Base-by-base conservation (phyloP, 2,329 filamentous ascomycete species). In the Ceratocystis alfenasii region DNA sequence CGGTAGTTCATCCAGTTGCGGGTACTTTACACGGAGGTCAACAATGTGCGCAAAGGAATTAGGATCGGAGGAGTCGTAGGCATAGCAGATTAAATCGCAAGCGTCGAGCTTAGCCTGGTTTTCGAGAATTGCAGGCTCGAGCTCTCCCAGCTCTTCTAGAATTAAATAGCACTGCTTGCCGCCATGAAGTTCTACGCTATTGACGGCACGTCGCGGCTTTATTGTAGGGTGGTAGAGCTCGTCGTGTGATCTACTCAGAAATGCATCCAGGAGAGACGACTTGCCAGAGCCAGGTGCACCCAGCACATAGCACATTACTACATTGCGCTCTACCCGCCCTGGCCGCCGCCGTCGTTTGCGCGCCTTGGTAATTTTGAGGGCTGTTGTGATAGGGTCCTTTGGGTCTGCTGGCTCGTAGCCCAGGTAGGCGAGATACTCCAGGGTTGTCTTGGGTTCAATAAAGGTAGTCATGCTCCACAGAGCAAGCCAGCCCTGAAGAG, bases 381-480 rank as follows among this genome's bases (percentile, higher is more conserved):
- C 94, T 0, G 87, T 84, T 0, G 90, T 90, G 1, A 89, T 90
- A 0, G 87, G 86, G 48, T 88, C 87, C 67, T 87, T 88, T n/a
- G 83, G 79, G 70, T 88, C 88, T 1, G 84, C 79, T 1, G 89
- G 87, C 73, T 97, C 94, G 72, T 96, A 99, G 0, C 94, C 94
- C 1, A 99, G 85, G 73, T 96, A 96, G 2, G 94, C 94, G 1
- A 99, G 84, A 74, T 99, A 99, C 71, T 95, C 92, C 3, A 99
- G 81, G 0, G 94, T 97, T 0, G 90, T 96, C 73, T 94, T 95
- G 12, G 94, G 93, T 66, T 95, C 92, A 68, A 95, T 85, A 72
- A 97, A 99, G 0, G 94, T 99, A 0, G 94, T 99, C 94, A 99
- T 99, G 74, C 92, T 96, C 94, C 94, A 99, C 72, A 99, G 94